Evolutionary conservation across 306 rosid genomes (phyloP), one percentile per base, ranked within the genome.

Genomic region (Inga laurina): DNA sequence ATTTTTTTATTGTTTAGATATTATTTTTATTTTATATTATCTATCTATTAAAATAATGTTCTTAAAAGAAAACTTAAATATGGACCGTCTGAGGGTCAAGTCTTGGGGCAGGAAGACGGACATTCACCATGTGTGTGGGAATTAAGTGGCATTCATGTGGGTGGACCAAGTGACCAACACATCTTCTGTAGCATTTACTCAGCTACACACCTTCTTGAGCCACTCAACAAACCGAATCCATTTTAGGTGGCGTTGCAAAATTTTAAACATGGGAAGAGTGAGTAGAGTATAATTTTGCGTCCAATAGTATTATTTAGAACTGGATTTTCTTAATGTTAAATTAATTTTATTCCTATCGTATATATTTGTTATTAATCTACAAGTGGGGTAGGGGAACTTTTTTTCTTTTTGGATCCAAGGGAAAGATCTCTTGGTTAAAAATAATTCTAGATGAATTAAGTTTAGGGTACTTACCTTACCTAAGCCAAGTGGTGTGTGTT

Each of bases 41-140:
- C 30, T 1, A 27, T 27, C 30, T 27, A 27, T 27, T 27, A 27
- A 27, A 27, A 27, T 27, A 27, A 27, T 27, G 1, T 27, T 27
- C 30, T 27, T 27, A 27, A 27, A 27, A 27, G 30, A 27, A 27
- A 27, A 27, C 1, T 27, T 27, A 1, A 27, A 27, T 27, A 27
- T 27, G 30, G 30, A 27, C 30, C 30, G 30, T 27, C 1, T 0
- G 82, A 64, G 61, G 79, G 82, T 75, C 81, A 68, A 57, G 57
- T 69, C 81, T 68, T 67, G 57, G 75, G 82, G 37, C 65, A 78
- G 81, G 79, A 69, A 81, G 75, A 30, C 80, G 74, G 56, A 72
- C 56, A 87, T 87, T 85, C 86, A 75, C 72, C 85, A 85, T 85
- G 86, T 87, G 86, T 87, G 65, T 70, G 22, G 85, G 83, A 82